Percentiles rank a stretch among this genome's conserved stretches.
These are phyloP conservation scores for Penicillium crustosum DNA, from an alignment of 2,329 filamentous ascomycete genomes.

Conservation along the genomic window DNA sequence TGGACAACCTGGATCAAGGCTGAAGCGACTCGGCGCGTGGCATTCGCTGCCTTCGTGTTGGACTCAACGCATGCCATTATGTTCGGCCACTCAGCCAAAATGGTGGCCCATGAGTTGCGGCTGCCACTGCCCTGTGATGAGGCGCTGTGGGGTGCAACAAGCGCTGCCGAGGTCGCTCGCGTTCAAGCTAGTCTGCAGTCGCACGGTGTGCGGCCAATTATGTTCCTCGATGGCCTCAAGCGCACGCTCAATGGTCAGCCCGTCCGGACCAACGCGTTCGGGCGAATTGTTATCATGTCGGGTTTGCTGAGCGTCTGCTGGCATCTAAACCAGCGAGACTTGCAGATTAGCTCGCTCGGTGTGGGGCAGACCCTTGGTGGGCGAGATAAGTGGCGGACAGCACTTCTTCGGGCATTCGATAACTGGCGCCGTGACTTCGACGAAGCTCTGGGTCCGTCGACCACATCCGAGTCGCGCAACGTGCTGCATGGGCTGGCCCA, in stretches of 20 bases:
- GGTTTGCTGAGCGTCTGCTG: slow-evolving; percentile 90
- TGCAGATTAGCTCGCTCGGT: slow-evolving; percentile 85
- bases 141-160: slow-evolving; percentile 85
- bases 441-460: slow-evolving; percentile 68
- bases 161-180: slow-evolving; percentile 78
- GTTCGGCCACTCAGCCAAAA: slow-evolving; percentile 95
- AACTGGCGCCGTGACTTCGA: slow-evolving; percentile 94
- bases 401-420: slow-evolving; percentile 84
- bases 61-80: slow-evolving; percentile 96
- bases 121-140: slow-evolving; percentile 91
- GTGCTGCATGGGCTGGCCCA: slow-evolving; percentile 92
- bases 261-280: slow-evolving; percentile 90
- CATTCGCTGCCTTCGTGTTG: slow-evolving; percentile 91
- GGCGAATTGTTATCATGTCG: slow-evolving; percentile 89
- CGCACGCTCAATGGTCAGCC: slow-evolving; percentile 80
- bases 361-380: slow-evolving; percentile 78
- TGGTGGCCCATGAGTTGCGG: slow-evolving; percentile 95
- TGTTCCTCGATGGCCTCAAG: slow-evolving; percentile 89
- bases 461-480: slow-evolving; percentile 76
- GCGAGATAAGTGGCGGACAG: slow-evolving; percentile 85
- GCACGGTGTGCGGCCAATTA: slow-evolving; percentile 78
- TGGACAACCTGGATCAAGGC: slow-evolving; percentile 97
- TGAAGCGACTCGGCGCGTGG: slow-evolving; percentile 83
- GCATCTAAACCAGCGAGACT: slow-evolving; percentile 95
- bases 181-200: slow-evolving; percentile 77